Evolutionary conservation across 768 basidiomycete species (phyloP), one percentile per base, ranked within the genome.

Genomic region (Saitozyma sp.): DNA sequence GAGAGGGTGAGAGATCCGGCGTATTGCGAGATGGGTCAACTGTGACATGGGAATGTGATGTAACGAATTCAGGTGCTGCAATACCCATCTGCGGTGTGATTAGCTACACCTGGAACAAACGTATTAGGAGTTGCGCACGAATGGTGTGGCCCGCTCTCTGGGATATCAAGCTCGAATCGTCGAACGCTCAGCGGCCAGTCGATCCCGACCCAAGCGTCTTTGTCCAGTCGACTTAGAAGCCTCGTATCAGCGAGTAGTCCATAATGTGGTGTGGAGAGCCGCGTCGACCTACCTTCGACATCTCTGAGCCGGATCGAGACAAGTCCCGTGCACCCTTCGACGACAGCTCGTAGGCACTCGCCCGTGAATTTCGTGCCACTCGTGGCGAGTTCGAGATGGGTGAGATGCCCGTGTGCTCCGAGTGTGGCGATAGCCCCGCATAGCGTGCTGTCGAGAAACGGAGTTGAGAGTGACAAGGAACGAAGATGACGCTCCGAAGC

Each of bases 1-100:
- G 8, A 58, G 38, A 5, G 64, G 62, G 50, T 65, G 68, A 1
- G 59, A 10, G 3, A 41, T n/a, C 41, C 68, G 54, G 0, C 54
- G 51, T 41, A 69, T 40, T 9, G 50, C 55, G 45, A 69, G 64
- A 11, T 20, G 46, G 11, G 19, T 20, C 11, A 69, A 51, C 42
- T 69, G 64, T 6, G 41, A 11, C 37, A 69, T 16, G 8, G 68
- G 68, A 1, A 63, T 39, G 9, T 41, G n/a, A 20, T 63, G 62
- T 2, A 69, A 29, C 9, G 65, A 66, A 8, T 53, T 37, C 16
- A 69, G 59, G 56, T 69, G 68, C n/a, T 69, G 49, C 4, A 57
- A 40, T 7, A 59, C 48, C 68, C 68, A 69, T 11, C 67, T 69
- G 45, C 50, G 9, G 20, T 49, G 11, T 17, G 38, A 49, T 8